Conservation (phyloP, 768 basidiomycete species). For the Russula vinacea region DNA sequence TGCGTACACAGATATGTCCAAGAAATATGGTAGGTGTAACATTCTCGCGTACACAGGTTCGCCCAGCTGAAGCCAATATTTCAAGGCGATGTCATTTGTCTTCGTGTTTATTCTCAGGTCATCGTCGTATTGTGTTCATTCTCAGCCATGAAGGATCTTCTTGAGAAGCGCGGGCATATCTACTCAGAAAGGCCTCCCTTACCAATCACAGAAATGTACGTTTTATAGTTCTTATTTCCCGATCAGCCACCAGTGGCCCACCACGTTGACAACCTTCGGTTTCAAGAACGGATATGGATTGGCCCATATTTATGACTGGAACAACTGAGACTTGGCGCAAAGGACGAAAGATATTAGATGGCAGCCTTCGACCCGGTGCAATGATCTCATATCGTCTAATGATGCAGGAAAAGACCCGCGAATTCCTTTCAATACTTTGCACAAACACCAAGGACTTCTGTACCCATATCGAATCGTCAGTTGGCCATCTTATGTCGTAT, state of each 20-base stretch:
- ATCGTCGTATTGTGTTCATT: constrained; percentile 49
- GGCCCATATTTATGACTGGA: not conserved
- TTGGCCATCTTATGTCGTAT: not conserved
- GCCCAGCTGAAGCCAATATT: not conserved
- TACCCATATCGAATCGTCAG: not conserved
- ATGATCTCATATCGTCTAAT: not conserved
- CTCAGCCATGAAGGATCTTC: constrained; percentile 45
- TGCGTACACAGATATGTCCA: not conserved
- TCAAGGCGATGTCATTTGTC: constrained; percentile 10
- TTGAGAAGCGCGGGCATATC: constrained; percentile 50
- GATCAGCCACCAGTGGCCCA: too few species aligned
- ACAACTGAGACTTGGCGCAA: constrained; percentile 4
- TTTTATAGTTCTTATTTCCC: not conserved
- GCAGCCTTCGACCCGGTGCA: constrained; percentile 9
- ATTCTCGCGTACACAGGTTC: too few species aligned
- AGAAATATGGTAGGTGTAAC: constrained; percentile 7
- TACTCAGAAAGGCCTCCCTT: constrained; percentile 12
- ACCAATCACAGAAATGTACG: constrained; percentile 10
- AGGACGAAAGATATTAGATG: not conserved
- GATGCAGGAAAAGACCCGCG: constrained; percentile 11
- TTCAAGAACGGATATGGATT: not conserved
- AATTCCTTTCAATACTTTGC: constrained; percentile 1
- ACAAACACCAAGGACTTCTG: not conserved
- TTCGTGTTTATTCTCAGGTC: constrained; percentile 43
- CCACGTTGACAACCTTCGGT: not conserved